These are phyloP conservation scores for Carpinus fangiana DNA, from an alignment of 306 rosid genomes.

Conservation along the genomic window DNA sequence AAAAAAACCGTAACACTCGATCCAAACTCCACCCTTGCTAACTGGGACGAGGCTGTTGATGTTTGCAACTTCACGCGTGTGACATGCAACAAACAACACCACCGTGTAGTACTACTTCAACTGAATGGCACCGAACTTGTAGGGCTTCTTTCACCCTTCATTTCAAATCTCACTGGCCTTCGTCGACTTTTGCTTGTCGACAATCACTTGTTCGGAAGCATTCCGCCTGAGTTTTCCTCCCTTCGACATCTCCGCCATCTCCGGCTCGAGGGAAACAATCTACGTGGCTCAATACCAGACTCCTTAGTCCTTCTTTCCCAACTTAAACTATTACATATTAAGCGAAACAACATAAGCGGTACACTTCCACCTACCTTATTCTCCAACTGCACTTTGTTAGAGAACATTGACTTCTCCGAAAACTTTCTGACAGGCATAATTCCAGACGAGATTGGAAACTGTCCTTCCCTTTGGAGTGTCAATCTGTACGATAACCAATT, in stretches of 20 bases:
- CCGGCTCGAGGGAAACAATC: conserved; percentile 39
- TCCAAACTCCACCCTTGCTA: conserved; percentile 48
- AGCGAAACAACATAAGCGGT: conserved; percentile 38
- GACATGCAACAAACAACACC: conserved; percentile 39
- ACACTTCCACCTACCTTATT: conserved; percentile 53
- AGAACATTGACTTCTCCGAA: conserved; percentile 47
- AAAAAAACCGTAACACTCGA: conserved; percentile 43
- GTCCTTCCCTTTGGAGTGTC: conserved; percentile 53
- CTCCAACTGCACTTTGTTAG: conserved; percentile 54
- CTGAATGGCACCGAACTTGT: conserved; percentile 35
- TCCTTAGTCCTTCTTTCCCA: conserved; percentile 46
- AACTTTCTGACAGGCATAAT: conserved; percentile 53
- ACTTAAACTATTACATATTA: conserved; percentile 32
- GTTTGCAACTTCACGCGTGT: conserved; percentile 67
- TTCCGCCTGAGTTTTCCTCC: conserved; percentile 48
- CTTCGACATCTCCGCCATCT: conserved; percentile 47
- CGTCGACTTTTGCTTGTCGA: conserved; percentile 33
- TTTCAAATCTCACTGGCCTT: conserved; percentile 71
- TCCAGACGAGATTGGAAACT: conserved; percentile 63
- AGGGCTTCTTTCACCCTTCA: conserved; percentile 54
- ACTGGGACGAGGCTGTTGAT: conserved; percentile 54
- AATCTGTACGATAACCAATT: conserved; percentile 61
- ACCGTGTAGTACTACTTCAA: conserved; percentile 43
- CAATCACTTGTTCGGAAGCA: conserved; percentile 43
- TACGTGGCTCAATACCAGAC: conserved; percentile 56